Evolutionary conservation across 2,329 filamentous ascomycete species (phyloP), one percentile per base, ranked within the genome.

Genomic region (Pseudogymnoascus sp.): DNA sequence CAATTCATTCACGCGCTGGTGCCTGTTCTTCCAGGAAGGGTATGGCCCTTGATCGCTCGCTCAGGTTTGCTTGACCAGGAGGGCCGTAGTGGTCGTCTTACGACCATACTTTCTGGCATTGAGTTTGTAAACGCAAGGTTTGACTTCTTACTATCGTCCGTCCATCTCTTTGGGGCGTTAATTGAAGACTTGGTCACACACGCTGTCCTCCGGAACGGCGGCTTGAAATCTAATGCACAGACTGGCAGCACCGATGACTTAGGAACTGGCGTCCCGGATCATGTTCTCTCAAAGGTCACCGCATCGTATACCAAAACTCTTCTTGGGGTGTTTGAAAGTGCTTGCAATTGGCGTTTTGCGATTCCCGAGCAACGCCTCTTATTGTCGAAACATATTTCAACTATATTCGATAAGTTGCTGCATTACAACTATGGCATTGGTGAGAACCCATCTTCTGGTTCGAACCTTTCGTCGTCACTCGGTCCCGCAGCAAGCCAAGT

Each of bases 1-100:
- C 88, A 91, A 61, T 97, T 98, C 70, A 78, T 96, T 38, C 84
- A 89, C 68, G 85, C 88, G 2, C 78, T 96, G 16, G 75, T 95
- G 26, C 81, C 82, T 8, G 69, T 89, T n/a, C 85, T 89, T 61
- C 93, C 95, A 0, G 89, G 89, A 63, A 83, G 93, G 65, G 87
- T 96, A 5, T 98, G 95, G 93, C 92, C 93, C 3, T 90, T 93
- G 73, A 82, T 99, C 70, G 86, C 88, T 3, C 86, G 91, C 63
- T 96, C 91, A 73, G 86, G 88, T 66, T 79, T 99, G 16, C 80
- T 99, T 53, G 89, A 89, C 68, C 84, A 87, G 5, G 88, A 91
- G 68, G 87, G 90, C 8, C 88, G 87, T 66, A 87, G 87, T 12
- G 90, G 91, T 10, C 87, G 89, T 65, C 82, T 99, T 65, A 85